Percentiles rank a stretch among this genome's conserved stretches.
phyloP scores from a whole-genome alignment of 2,329 filamentous ascomycete species.

The Daldinia sp. region DNA sequence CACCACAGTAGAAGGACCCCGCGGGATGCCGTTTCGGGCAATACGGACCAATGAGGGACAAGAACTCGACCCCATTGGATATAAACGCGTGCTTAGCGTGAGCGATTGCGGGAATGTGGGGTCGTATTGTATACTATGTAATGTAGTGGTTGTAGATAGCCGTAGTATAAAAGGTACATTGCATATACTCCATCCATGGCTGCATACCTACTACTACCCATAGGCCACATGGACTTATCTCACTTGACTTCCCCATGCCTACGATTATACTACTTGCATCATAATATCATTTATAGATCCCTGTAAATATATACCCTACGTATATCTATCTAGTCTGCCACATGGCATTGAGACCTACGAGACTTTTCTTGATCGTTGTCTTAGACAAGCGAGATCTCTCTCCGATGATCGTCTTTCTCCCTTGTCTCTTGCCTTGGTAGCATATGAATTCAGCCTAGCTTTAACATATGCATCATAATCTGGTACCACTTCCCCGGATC shows the following conservation, averaged over 20 bases:
- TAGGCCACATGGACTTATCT: background rate
- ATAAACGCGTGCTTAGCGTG: background rate
- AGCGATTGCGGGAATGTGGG: constrained; percentile 17
- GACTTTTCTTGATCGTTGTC: background rate
- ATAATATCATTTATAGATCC: too few species aligned
- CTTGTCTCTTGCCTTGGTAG: constrained; percentile 9
- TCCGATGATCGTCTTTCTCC: constrained; percentile 24
- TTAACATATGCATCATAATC: constrained; percentile 17
- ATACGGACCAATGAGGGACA: constrained; percentile 23
- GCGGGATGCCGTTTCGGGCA: constrained; percentile 35
- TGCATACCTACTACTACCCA: too few species aligned
- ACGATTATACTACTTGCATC: too few species aligned
- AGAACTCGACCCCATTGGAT: constrained; percentile 19
- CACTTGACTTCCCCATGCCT: background rate
- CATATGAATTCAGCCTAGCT: constrained; percentile 26
- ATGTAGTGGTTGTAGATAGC: background rate
- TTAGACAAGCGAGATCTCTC: constrained; percentile 2
- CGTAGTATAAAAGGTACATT: too few species aligned
- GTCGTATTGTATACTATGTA: background rate
- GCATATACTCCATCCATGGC: too few species aligned
- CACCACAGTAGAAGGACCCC: constrained; percentile 26
- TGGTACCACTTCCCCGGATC: constrained; percentile 24
- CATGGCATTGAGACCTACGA: background rate
- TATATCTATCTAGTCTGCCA: too few species aligned
- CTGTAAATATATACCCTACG: background rate